Evolutionary conservation across 23 red algal species (phyloP), one percentile per base, ranked within the genome.

Genomic region (Chondrus crispus): DNA sequence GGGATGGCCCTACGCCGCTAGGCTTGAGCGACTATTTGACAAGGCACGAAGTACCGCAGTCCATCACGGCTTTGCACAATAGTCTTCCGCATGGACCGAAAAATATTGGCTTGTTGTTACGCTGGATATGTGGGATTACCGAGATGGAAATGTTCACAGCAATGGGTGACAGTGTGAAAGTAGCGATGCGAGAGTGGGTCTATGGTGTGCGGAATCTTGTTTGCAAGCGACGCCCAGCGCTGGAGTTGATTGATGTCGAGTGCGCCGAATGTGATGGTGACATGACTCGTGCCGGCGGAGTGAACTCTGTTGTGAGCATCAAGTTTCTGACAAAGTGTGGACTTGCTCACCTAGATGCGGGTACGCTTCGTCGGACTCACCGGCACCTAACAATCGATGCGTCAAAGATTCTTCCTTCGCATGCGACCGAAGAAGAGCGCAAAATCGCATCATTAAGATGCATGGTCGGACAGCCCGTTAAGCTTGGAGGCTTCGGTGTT

Each of bases 401-500:
- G 26, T 90, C 93, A 28, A 36, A 75, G 58, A 14, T 82, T 10
- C 49, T 95, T 10, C 81, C 80, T 40, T 10, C 41, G 83, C 30
- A 36, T 32, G 92, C 84, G 22, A 81, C 13, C 32, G 75, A 70
- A 29, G 81, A 62, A 73, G 88, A 90, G 29, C 58, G 79, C 26
- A 83, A 77, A 51, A 75, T 79, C 4, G 60, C 62, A n/a, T 47
- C 79, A n/a, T 53, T 76, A 37, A 68, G 37, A 62, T 95, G 94
- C 58, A 84, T 95, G 76, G 85, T 95, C 11, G 94, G 94, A 4
- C 94, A 95, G 74, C 94, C 94, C 18, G 94, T 95, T 18, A 95
- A 95, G 45, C 80, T 95, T 3, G 94, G 94, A 16, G 12, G 28
- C 5, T 88, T 70, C 72, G 82, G 85, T 18, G 94, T 95, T 6